Evolutionary conservation across 202 grass and related monocot species (phyloP), one percentile per base, ranked within the genome.

Genomic region (Setaria italica): DNA sequence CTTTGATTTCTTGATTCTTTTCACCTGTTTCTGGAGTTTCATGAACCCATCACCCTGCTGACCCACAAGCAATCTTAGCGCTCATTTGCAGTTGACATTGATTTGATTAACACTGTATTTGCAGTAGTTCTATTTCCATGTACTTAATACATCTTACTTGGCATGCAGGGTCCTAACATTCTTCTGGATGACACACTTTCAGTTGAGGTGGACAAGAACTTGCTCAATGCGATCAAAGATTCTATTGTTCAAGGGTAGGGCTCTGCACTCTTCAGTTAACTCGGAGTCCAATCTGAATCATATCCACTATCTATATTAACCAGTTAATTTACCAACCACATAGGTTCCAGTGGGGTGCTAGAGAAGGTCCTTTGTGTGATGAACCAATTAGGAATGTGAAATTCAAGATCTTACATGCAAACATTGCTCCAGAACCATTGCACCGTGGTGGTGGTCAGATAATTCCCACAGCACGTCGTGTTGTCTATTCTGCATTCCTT

Each of bases 361-460:
- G 97, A 85, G 97, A 99, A 92, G 97, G 97, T 63, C 97, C 97
- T 70, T 79, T 99, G 76, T 99, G 97, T 76, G 97, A 99, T 74
- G 97, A 99, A 71, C 97, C 93, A 74, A 99, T 99, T 74, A 91
- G 97, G 25, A 99, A 99, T 72, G 97, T 96, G 43, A 99, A 99
- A 79, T 96, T 99, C 80, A 99, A 99, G 87, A 99, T 99, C 55
- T 68, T 95, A 68, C 95, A 99, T 91, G 97, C 97, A 62, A 96
- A 86, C 43, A 92, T 99, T 70, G 88, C 97, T 70, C 82, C 86
- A 77, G 97, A 99, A 67, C 97, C 97, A 68, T 91, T 99, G 88
- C 91, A 99, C 62, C 90, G 97, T 85, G 97, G 97, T 65, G 97
- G 97, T 64, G 97, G 97, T 41, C 97, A 99, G 85, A 99, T 99